Percentiles rank a stretch among this genome's conserved stretches.
Conservation (phyloP, 148 eudicot genomes). For the Heliosperma pusillum region DNA sequence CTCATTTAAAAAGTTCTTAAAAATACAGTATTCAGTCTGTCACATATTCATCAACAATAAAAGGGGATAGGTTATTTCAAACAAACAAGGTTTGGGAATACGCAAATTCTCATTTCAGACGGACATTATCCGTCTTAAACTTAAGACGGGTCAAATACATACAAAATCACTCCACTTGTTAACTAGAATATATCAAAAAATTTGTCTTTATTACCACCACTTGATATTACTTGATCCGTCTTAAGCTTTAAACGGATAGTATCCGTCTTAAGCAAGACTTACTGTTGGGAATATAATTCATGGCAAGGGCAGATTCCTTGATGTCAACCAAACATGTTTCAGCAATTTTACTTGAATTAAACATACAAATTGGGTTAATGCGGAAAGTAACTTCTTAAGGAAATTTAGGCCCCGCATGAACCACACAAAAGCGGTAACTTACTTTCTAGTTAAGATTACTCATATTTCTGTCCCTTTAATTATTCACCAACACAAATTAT, state of each 20-base stretch:
- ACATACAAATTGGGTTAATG: background rate
- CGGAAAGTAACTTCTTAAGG: background rate
- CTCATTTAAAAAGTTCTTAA: background rate
- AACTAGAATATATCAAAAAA: too few relatives aligned
- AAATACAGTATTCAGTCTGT: background rate
- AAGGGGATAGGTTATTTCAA: background rate
- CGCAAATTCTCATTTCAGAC: too few relatives aligned
- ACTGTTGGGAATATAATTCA: background rate
- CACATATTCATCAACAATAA: background rate
- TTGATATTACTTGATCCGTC: too few relatives aligned
- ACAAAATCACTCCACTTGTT: too few relatives aligned
- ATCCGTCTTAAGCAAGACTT: too few relatives aligned
- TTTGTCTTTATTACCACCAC: too few relatives aligned
- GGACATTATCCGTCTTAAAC: too few relatives aligned
- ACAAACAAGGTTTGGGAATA: background rate
- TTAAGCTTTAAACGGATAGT: too few relatives aligned
- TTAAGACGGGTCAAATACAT: too few relatives aligned
- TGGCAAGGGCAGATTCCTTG: background rate
- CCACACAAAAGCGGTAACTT: background rate
- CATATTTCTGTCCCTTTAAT: constrained; percentile 1
- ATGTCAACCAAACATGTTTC: background rate
- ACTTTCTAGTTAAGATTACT: background rate
- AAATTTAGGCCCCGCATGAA: background rate
- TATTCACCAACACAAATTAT: background rate
- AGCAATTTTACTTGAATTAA: background rate